These are phyloP conservation scores for Pharus latifolius DNA, from an alignment of 176 grass and related monocot genomes.

Conservation along the genomic window DNA sequence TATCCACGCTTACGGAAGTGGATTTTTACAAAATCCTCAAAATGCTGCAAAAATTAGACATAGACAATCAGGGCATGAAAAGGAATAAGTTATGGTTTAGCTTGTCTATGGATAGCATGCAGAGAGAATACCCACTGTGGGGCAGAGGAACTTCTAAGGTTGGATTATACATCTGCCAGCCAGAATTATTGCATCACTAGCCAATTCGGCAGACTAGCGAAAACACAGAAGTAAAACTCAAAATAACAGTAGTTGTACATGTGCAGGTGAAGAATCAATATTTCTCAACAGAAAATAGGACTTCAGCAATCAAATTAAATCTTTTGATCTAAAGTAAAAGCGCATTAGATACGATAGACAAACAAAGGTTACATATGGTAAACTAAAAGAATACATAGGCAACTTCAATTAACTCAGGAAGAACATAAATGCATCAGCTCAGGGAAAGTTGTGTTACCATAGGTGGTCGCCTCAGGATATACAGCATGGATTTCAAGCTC, in stretches of 20 bases:
- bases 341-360: background rate
- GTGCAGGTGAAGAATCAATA: background rate
- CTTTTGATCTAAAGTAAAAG: background rate
- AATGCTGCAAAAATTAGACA: slow-evolving; percentile 48
- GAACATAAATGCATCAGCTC: background rate
- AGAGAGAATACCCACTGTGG: background rate
- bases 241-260: too few relatives aligned
- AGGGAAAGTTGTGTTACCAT: slow-evolving; percentile 43
- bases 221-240: too few relatives aligned
- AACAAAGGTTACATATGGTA: background rate
- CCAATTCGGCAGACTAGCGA: too few relatives aligned
- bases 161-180: background rate
- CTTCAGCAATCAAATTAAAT: background rate
- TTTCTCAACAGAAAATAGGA: background rate
- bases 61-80: slow-evolving; percentile 3
- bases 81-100: background rate
- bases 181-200: background rate
- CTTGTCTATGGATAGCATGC: background rate
- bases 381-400: background rate
- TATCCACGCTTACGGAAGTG: slow-evolving; percentile 62
- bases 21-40: slow-evolving; percentile 74
- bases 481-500: slow-evolving; percentile 89
- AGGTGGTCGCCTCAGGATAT: slow-evolving; percentile 84
- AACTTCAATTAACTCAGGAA: background rate
- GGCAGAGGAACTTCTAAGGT: background rate